Percentiles rank a stretch among this genome's conserved stretches.
Evolutionary conservation across 2,329 filamentous ascomycete species (phyloP).

Genomic region (Hymenoscyphus salicellus): DNA sequence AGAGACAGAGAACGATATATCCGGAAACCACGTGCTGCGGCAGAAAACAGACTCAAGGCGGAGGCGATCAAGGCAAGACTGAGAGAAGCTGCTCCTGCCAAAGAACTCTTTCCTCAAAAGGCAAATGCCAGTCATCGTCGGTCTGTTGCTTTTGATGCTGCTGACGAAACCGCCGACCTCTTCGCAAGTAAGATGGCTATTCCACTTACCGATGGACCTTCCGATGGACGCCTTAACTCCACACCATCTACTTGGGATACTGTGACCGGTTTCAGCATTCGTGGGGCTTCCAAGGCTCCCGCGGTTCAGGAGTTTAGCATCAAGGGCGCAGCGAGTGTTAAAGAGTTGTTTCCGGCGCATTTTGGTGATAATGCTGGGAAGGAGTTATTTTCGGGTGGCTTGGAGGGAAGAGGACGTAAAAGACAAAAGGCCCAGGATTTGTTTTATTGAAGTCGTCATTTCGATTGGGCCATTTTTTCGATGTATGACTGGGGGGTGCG

Average conservation of each 20-base stretch:
- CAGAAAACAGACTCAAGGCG: constrained; percentile 45
- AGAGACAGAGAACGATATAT: constrained; percentile 11
- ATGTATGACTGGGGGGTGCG: neutral
- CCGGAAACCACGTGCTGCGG: constrained; percentile 26
- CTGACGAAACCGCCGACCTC: constrained; percentile 52
- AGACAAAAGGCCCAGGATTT: constrained; percentile 71
- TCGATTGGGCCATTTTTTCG: neutral
- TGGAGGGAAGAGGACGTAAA: constrained; percentile 55
- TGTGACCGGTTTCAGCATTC: constrained; percentile 53
- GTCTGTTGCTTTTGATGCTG: constrained; percentile 50
- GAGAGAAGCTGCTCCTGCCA: constrained; percentile 23
- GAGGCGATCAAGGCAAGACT: constrained; percentile 42
- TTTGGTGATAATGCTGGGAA: constrained; percentile 61
- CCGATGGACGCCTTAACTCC: constrained; percentile 25
- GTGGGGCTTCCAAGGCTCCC: constrained; percentile 52
- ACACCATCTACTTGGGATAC: constrained; percentile 27
- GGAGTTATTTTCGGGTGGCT: constrained; percentile 63
- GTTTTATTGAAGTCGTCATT: constrained; percentile 52
- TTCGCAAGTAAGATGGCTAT: constrained; percentile 49
- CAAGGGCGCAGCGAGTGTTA: constrained; percentile 63
- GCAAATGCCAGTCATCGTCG: constrained; percentile 43
- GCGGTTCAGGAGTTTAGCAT: constrained; percentile 57
- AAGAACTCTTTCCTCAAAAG: constrained; percentile 57
- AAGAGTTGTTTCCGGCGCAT: constrained; percentile 68
- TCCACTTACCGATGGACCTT: constrained; percentile 47